Evolutionary conservation across 2,329 filamentous ascomycete species (phyloP).

Genomic region (Didymella arachidicola): DNA sequence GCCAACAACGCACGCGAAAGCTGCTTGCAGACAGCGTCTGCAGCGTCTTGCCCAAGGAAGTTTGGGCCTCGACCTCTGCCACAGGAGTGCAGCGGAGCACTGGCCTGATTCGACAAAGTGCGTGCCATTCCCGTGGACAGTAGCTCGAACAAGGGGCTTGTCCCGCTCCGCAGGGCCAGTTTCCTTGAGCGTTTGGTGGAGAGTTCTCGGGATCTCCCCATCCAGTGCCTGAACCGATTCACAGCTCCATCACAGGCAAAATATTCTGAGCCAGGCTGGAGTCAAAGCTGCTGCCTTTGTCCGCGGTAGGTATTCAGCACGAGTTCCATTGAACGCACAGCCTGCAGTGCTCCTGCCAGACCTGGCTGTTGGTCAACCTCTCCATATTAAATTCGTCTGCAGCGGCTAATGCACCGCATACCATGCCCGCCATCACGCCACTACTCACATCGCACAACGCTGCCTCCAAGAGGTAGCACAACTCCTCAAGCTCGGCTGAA

Average conservation of each 20-base stretch:
- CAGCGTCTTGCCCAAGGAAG: slow-evolving; percentile 20
- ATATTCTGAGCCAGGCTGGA: neutral
- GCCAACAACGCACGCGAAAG: slow-evolving; percentile 21
- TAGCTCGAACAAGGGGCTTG: slow-evolving; percentile 19
- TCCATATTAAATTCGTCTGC: slow-evolving; percentile 23
- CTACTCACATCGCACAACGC: slow-evolving; percentile 16
- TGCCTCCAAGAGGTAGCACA: slow-evolving; percentile 17
- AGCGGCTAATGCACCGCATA: slow-evolving; percentile 23
- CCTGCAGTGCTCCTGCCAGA: slow-evolving; percentile 4
- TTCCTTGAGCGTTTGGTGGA: slow-evolving; percentile 13
- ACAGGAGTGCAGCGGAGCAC: slow-evolving; percentile 23
- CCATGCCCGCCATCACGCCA: slow-evolving; percentile 18
- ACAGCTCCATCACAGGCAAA: neutral
- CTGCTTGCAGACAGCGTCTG: slow-evolving; percentile 26
- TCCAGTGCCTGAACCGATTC: slow-evolving; percentile 6
- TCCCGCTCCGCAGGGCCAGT: slow-evolving; percentile 20
- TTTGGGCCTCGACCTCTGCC: slow-evolving; percentile 25
- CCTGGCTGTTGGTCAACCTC: slow-evolving; percentile 10
- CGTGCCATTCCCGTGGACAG: slow-evolving; percentile 21
- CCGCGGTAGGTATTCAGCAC: neutral
- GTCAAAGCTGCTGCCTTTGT: neutral
- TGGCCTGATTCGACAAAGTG: slow-evolving; percentile 17
- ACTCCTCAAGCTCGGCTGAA: slow-evolving; percentile 3
- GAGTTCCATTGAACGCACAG: slow-evolving; percentile 6
- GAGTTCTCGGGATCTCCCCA: slow-evolving; percentile 6